These are phyloP conservation scores for Cryptococcus floricola DNA, from an alignment of 1,284 basidiomycete genomes.

Conservation along the genomic window DNA sequence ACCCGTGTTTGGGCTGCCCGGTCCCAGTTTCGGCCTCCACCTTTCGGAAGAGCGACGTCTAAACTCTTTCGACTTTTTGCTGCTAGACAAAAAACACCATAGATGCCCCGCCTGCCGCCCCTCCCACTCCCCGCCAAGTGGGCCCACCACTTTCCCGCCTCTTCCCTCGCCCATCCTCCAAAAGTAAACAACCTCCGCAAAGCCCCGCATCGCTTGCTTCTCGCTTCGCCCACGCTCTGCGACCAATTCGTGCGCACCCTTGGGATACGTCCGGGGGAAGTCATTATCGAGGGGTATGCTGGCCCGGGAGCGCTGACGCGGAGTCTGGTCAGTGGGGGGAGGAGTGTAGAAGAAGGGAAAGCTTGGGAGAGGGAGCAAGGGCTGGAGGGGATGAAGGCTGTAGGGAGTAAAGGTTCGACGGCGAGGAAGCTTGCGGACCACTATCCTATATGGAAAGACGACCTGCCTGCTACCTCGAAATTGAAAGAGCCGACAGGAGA, in stretches of 20 bases:
- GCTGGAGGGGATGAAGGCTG: neutral
- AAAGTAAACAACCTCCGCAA: conserved; percentile 8
- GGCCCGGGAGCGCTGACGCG: conserved; percentile 33
- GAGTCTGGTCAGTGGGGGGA: conserved; percentile 32
- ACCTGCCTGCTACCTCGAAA: neutral
- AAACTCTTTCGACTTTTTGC: neutral
- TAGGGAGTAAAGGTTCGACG: neutral
- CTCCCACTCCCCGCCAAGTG: conserved; percentile 23
- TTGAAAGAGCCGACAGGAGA: neutral
- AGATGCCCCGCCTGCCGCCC: conserved; percentile 34
- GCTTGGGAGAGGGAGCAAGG: neutral
- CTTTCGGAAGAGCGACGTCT: neutral
- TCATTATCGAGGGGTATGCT: conserved; percentile 36
- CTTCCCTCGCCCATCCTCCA: conserved; percentile 13
- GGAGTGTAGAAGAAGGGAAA: conserved; percentile 5
- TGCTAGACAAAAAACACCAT: neutral
- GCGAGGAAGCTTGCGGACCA: neutral
- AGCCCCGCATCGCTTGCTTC: conserved; percentile 18
- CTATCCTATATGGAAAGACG: conserved; percentile 11
- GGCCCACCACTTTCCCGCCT: conserved; percentile 15
- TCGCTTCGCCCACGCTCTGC: conserved; percentile 22
- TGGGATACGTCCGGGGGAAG: conserved; percentile 27
- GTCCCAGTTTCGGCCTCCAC: neutral
- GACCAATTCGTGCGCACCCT: conserved; percentile 38
- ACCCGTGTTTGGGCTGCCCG: too few relatives aligned